Percentiles rank a stretch among this genome's conserved stretches.
These are phyloP conservation scores for Globisporangium orthogonon DNA, from an alignment of 352 stramenopile genomes.

Conservation along the genomic window DNA sequence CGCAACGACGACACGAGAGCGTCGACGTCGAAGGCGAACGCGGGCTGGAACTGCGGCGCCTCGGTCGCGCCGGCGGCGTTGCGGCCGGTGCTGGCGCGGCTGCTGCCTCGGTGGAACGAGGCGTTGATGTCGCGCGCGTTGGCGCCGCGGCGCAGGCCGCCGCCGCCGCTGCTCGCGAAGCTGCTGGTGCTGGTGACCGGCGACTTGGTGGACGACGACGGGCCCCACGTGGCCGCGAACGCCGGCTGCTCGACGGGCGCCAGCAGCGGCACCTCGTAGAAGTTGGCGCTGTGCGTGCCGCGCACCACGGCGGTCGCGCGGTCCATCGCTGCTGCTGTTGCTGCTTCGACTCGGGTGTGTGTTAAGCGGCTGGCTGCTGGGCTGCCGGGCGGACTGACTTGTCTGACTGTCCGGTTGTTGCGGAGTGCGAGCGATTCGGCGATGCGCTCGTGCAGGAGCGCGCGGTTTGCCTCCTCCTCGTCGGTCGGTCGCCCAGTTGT, in stretches of 20 bases:
- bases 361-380: too few species aligned
- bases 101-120: constrained; percentile 19
- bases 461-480: too few species aligned
- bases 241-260: constrained; percentile 13
- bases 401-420: neutral
- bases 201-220: constrained; percentile 17
- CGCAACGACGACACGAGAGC: constrained; percentile 27
- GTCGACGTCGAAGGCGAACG: constrained; percentile 56
- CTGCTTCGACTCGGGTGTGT: neutral
- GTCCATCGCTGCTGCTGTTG: constrained; percentile 20
- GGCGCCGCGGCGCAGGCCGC: constrained; percentile 32
- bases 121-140: constrained; percentile 34
- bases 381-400: neutral
- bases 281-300: constrained; percentile 52
- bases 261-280: constrained; percentile 45
- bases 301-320: constrained; percentile 38
- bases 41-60: constrained; percentile 31
- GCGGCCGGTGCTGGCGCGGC: constrained; percentile 1
- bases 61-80: neutral
- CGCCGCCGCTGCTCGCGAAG: neutral
- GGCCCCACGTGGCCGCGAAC: constrained; percentile 14
- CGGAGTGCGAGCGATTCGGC: neutral
- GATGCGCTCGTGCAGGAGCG: too few species aligned
- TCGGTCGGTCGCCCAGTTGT: neutral
- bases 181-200: neutral